Evolutionary conservation across 1,139 yeast species (phyloP).

Genomic region (Ogataea hybrid): DNA sequence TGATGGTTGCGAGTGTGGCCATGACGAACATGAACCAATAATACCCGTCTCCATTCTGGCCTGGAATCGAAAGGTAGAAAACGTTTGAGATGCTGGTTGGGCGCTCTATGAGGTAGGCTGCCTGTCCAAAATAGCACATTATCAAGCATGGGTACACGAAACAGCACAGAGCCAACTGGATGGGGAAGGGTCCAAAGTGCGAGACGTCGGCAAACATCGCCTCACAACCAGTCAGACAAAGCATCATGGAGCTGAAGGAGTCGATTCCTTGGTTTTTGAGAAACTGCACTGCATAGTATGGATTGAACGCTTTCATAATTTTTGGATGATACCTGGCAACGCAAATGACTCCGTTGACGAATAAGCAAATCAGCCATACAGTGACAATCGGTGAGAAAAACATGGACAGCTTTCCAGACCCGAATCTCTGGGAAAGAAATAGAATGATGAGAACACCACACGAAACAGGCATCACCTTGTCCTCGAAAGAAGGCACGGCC

Average conservation of each 20-base stretch:
- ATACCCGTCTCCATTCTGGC: constrained; percentile 40
- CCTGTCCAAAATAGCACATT: constrained; percentile 56
- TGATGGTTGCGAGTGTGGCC: constrained; percentile 53
- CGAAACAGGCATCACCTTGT: constrained; percentile 46
- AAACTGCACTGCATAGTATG: constrained; percentile 47
- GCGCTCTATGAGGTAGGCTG: constrained; percentile 44
- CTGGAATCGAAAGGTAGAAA: constrained; percentile 52
- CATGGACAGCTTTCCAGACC: constrained; percentile 42
- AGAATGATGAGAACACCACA: constrained; percentile 45
- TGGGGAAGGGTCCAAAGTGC: constrained; percentile 49
- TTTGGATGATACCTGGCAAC: constrained; percentile 42
- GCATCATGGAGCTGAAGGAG: constrained; percentile 49
- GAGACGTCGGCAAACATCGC: constrained; percentile 66
- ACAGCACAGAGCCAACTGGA: constrained; percentile 44
- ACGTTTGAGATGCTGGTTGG: constrained; percentile 43
- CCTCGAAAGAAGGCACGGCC: constrained; percentile 40
- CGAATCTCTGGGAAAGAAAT: constrained; percentile 46
- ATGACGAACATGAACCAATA: constrained; percentile 54
- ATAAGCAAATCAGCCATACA: constrained; percentile 47
- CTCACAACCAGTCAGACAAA: constrained; percentile 58
- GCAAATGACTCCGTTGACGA: constrained; percentile 46
- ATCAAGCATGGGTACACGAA: constrained; percentile 54
- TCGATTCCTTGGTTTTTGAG: constrained; percentile 38
- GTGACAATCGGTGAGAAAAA: constrained; percentile 54
- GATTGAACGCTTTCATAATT: constrained; percentile 48